Conservation (phyloP, 306 rosid genomes). For the Gastrolobium bilobum region DNA sequence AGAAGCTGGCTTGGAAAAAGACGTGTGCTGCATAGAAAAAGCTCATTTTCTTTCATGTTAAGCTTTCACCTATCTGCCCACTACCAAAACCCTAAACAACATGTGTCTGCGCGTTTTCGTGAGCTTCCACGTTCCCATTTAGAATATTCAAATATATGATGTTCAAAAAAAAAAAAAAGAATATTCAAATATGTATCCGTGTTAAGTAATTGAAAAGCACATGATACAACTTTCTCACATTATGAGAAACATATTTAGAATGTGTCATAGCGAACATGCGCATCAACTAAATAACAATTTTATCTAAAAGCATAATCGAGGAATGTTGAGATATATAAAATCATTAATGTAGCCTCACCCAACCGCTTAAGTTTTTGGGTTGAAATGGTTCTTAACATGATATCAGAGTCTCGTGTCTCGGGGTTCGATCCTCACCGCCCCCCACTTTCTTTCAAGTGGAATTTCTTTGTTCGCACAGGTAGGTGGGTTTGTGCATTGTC, state of each 20-base stretch:
- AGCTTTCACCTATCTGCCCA: constrained; percentile 44
- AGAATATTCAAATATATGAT: constrained; percentile 8
- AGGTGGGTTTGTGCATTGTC: too few species aligned
- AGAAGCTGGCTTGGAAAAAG: constrained; percentile 38
- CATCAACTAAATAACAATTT: too few species aligned
- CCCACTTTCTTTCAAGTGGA: too few species aligned
- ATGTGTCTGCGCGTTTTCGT: neutral
- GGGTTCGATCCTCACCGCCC: too few species aligned
- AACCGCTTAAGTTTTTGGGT: too few species aligned
- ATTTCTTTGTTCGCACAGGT: too few species aligned
- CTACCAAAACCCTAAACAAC: neutral
- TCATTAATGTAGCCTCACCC: too few species aligned
- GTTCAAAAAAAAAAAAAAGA: too few species aligned
- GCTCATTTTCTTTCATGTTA: constrained; percentile 40
- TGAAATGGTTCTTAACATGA: too few species aligned
- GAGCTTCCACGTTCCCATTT: neutral
- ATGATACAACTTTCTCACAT: neutral
- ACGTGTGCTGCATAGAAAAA: neutral
- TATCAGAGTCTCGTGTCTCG: too few species aligned
- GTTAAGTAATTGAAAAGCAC: neutral
- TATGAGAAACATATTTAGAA: neutral
- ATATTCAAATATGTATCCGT: constrained; percentile 8
- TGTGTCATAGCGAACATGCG: neutral
- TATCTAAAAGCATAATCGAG: too few species aligned
- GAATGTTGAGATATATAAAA: too few species aligned